phyloP scores from a whole-genome alignment of 2,329 filamentous ascomycete species.

The Beauveria scarabaeidicola region DNA sequence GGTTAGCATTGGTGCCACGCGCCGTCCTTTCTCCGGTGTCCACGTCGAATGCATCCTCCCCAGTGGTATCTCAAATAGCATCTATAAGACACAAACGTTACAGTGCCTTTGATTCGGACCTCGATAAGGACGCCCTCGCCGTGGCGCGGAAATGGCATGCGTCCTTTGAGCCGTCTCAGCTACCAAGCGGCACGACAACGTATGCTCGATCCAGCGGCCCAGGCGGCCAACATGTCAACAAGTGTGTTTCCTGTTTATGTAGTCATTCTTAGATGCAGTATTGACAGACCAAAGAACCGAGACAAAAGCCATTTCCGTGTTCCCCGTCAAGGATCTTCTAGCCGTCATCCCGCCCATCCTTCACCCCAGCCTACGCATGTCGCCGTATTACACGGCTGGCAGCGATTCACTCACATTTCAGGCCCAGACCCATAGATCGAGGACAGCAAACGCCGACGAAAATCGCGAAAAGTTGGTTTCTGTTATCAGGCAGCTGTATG shows the following conservation, averaged over 20 bases:
- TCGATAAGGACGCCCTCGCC: constrained; percentile 41
- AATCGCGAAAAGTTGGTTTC: constrained; percentile 42
- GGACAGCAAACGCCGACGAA: constrained; percentile 42
- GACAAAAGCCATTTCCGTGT: constrained; percentile 48
- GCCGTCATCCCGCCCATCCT: constrained; percentile 38
- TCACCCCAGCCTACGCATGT: constrained; percentile 37
- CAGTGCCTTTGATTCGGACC: constrained; percentile 38
- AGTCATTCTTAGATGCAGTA: constrained; percentile 19
- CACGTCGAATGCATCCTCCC: neutral
- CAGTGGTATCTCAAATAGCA: neutral
- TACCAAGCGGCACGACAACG: constrained; percentile 44
- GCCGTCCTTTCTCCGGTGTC: neutral
- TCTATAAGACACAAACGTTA: constrained; percentile 26
- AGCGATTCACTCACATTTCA: constrained; percentile 47
- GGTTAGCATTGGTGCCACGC: neutral
- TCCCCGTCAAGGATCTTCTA: constrained; percentile 39
- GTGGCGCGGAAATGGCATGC: constrained; percentile 45
- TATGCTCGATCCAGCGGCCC: constrained; percentile 53
- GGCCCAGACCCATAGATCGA: constrained; percentile 45
- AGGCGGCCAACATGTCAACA: constrained; percentile 55
- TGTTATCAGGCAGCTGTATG: constrained; percentile 41
- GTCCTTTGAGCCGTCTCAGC: constrained; percentile 31
- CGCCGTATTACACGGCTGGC: constrained; percentile 44
- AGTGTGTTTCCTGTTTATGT: constrained; percentile 29
- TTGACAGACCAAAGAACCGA: constrained; percentile 45